Conservation (phyloP, 371 early-diverging fungal genomes). For the Gilbertella persicaria region DNA sequence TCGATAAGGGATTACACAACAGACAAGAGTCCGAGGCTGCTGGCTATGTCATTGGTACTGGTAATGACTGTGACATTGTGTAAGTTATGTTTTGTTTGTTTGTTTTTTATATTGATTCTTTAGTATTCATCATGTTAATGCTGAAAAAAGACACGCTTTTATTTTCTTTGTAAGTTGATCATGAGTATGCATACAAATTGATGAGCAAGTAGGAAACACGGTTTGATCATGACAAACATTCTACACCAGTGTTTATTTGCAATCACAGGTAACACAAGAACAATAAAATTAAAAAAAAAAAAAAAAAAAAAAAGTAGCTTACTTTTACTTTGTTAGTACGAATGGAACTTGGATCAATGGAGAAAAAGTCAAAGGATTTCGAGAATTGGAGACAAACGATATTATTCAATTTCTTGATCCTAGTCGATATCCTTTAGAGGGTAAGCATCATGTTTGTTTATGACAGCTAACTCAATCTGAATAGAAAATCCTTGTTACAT, state of each 20-base stretch:
- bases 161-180: slow-evolving; percentile 4
- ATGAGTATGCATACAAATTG: neutral
- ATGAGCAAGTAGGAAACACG: slow-evolving; percentile 1
- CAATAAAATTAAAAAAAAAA: too few relatives aligned
- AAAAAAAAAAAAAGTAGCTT: slow-evolving; percentile 1
- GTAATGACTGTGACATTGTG: slow-evolving; percentile 12
- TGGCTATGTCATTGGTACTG: slow-evolving; percentile 13
- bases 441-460: neutral
- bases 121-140: neutral
- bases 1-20: slow-evolving; percentile 5
- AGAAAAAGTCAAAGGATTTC: neutral
- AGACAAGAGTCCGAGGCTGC: neutral
- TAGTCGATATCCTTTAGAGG: neutral
- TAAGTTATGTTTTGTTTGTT: neutral
- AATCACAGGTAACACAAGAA: slow-evolving; percentile 5
- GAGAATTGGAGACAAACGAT: slow-evolving; percentile 5
- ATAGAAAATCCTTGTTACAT: slow-evolving; percentile 8
- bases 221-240: neutral
- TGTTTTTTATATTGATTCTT: neutral
- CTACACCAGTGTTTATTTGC: neutral
- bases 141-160: slow-evolving; percentile 1
- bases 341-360: slow-evolving; percentile 14
- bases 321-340: slow-evolving; percentile 1
- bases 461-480: neutral
- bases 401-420: slow-evolving; percentile 17